A percentile compares a stretch with the other conserved stretches of the same genome.
Conservation (phyloP, 208 protist species). For the Leishmania aethiopica region DNA sequence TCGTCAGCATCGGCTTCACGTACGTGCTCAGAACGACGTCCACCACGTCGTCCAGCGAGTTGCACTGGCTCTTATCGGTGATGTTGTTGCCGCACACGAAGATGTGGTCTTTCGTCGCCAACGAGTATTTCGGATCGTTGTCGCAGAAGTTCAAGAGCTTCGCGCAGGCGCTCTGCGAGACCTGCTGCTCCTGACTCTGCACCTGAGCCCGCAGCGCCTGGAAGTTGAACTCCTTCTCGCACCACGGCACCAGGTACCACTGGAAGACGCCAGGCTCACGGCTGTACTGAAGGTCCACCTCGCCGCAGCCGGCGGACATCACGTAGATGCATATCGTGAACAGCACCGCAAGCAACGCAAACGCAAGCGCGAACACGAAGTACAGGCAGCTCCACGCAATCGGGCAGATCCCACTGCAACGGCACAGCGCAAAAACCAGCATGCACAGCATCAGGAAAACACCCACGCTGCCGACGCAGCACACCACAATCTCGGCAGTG, state of each 20-base stretch:
- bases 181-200: constrained; percentile 12
- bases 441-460: constrained; percentile 64
- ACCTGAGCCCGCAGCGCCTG: constrained; percentile 35
- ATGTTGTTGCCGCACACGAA: constrained; percentile 58
- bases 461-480: constrained; percentile 53
- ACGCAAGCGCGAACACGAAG: constrained; percentile 69
- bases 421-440: constrained; percentile 59
- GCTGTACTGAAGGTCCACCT: constrained; percentile 62
- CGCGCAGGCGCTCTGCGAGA: constrained; percentile 41
- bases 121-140: constrained; percentile 15
- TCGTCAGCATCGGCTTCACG: constrained; percentile 49
- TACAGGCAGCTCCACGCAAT: constrained; percentile 53
- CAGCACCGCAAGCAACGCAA: constrained; percentile 53
- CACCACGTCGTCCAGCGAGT: constrained; percentile 41
- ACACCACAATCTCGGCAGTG: constrained; percentile 52
- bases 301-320: constrained; percentile 49
- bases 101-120: constrained; percentile 10
- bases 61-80: constrained; percentile 30
- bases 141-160: constrained; percentile 68
- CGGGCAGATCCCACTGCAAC: constrained; percentile 42
- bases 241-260: constrained; percentile 81
- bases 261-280: constrained; percentile 76
- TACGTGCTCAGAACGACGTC: constrained; percentile 37
- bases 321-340: constrained; percentile 61
- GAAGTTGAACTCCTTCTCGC: constrained; percentile 53